These are phyloP conservation scores for Kalmanozyma brasiliensis DNA, from an alignment of 1,284 basidiomycete genomes.

Conservation along the genomic window DNA sequence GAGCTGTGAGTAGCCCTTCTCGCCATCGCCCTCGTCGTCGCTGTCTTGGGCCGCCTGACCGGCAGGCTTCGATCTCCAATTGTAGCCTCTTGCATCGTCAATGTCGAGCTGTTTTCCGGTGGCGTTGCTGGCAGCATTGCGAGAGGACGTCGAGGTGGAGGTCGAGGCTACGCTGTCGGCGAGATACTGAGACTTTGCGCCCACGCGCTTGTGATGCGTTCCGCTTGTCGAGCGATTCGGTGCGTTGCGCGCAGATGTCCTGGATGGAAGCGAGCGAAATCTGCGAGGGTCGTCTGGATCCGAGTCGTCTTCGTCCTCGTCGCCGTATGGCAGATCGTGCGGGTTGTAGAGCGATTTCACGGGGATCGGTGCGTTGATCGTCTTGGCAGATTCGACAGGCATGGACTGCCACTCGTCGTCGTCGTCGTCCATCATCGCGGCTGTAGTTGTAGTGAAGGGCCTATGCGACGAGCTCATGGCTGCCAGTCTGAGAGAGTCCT, in stretches of 20 bases:
- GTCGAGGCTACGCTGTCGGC: constrained; percentile 11
- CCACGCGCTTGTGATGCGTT: constrained; percentile 22
- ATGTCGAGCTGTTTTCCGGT: constrained; percentile 63
- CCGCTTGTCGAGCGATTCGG: constrained; percentile 14
- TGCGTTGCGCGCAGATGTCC: constrained; percentile 15
- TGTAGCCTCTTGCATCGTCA: constrained; percentile 64
- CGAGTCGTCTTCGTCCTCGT: constrained; percentile 45
- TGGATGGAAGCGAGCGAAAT: constrained; percentile 36
- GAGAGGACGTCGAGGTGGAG: constrained; percentile 5
- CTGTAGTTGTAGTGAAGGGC: not conserved
- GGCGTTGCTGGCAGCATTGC: constrained; percentile 48
- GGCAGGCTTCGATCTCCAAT: constrained; percentile 63
- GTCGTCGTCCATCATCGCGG: constrained; percentile 24
- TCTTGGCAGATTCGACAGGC: constrained; percentile 31
- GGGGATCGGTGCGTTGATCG: constrained; percentile 13
- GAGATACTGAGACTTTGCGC: constrained; percentile 24
- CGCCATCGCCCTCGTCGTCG: constrained; percentile 45
- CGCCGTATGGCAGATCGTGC: constrained; percentile 36
- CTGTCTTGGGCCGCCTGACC: constrained; percentile 20
- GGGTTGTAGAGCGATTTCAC: constrained; percentile 32
- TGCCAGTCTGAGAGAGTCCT: not conserved
- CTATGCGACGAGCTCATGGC: constrained; percentile 36
- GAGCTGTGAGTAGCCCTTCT: constrained; percentile 65
- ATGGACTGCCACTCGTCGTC: constrained; percentile 64
- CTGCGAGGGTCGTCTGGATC: constrained; percentile 47